Conservation (phyloP, 352 stramenopile species). For the Nothophytophthora sp. region DNA sequence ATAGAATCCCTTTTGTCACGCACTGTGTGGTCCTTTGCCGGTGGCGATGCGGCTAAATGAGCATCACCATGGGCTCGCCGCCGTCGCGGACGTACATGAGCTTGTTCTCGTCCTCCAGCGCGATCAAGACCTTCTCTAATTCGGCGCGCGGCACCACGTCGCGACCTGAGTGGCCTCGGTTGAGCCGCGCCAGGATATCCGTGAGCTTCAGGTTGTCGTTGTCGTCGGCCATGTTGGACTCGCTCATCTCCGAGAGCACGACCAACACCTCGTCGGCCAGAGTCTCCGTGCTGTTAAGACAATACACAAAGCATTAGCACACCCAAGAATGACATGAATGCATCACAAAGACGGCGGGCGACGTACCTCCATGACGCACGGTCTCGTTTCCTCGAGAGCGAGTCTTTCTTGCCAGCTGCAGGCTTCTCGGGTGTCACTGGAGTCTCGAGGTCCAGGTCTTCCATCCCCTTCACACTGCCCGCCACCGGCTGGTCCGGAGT, state of each 20-base stretch:
- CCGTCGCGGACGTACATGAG: constrained; percentile 89
- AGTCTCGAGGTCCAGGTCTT: constrained; percentile 30
- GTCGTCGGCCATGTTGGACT: constrained; percentile 57
- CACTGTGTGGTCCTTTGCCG: neutral
- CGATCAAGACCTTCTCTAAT: constrained; percentile 68
- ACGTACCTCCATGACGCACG: constrained; percentile 65
- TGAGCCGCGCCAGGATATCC: constrained; percentile 60
- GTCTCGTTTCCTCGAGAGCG: constrained; percentile 66
- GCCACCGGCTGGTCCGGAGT: constrained; percentile 11
- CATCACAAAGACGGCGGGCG: neutral
- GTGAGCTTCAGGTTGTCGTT: constrained; percentile 65
- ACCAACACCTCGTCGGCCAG: constrained; percentile 67
- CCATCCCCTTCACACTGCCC: constrained; percentile 23
- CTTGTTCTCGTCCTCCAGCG: constrained; percentile 88
- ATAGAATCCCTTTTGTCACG: constrained; percentile 27
- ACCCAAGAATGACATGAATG: neutral
- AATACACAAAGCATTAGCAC: constrained; percentile 4
- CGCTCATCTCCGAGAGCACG: constrained; percentile 61
- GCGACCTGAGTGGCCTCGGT: constrained; percentile 33
- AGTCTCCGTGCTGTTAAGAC: constrained; percentile 45
- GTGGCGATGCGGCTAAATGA: constrained; percentile 51
- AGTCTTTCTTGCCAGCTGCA: constrained; percentile 12
- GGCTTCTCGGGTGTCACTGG: constrained; percentile 17
- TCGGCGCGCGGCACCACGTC: constrained; percentile 44
- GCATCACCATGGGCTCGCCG: constrained; percentile 81